Base-by-base conservation (phyloP, 2,329 filamentous ascomycete genomes). In the Sarocladium kiliense region DNA sequence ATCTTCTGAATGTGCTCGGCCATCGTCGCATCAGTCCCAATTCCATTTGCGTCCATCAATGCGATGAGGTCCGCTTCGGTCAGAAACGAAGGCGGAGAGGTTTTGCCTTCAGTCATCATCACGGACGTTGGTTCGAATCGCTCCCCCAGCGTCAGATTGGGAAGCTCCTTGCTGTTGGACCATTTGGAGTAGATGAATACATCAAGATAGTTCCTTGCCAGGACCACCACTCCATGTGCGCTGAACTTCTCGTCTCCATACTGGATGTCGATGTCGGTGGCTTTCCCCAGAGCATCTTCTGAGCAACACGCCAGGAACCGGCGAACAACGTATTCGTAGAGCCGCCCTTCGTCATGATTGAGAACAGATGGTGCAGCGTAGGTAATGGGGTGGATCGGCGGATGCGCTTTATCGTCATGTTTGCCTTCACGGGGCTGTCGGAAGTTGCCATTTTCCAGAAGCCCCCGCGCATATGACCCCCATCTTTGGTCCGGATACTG, bases 1-100 rank as follows among this genome's bases (percentile, higher is more conserved):
- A 99, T 96, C 71, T 93, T 99, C 57, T 89, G 85, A 64, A 99
- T 99, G 67, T 99, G 94, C 64, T 99, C 94, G 0, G 94, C 94
- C 94, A 99, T 99, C 1, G 94, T 99, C 6, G 94, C 94, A 73
- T 99, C 94, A 10, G 94, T 99, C 12, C 94, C 94, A 60, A 99
- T 99, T 2, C 94, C 94, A 67, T 99, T 99, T 44, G 91, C 92
- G 73, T 99, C 94, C 94, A 99, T 99, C 11, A 99, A 80, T 2
- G 88, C 88, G 66, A 99, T 96, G 25, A 99, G 78, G 67, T 99
- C 94, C 0, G 94, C 92, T 68, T 99, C 94, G 0, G 94, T 97
- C 27, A 99, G 78, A 67, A 96, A 97, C 21, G 80, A 83, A 0
- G 94, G 94, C 12, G 92, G 78, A 1, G 80, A 82, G 0, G 94